phyloP scores from a whole-genome alignment of 192 early-diverging fungal species.

The Backusella mclennaniae region DNA sequence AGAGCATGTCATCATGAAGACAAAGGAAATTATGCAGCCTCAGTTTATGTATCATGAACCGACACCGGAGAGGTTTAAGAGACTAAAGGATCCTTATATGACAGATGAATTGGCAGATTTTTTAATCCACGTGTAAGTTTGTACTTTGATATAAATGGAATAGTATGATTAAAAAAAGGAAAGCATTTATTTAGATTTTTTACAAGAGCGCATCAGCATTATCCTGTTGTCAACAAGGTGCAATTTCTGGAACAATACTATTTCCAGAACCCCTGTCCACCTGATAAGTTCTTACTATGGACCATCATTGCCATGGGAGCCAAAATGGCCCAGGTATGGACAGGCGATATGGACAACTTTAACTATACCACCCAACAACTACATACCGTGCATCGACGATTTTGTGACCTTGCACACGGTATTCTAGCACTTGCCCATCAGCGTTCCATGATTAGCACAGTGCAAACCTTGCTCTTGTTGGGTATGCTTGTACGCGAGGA shows the following conservation, averaged over 20 bases:
- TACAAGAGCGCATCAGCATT: conserved; percentile 11
- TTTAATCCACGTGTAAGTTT: conserved; percentile 16
- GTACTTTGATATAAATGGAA: neutral
- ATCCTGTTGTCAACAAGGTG: conserved; percentile 28
- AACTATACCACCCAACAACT: neutral
- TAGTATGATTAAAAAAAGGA: neutral
- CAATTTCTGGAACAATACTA: conserved; percentile 27
- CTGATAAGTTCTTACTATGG: conserved; percentile 23
- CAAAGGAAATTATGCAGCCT: neutral
- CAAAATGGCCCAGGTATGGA: neutral
- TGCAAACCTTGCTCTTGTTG: conserved; percentile 66
- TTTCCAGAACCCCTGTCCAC: conserved; percentile 14
- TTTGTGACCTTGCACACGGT: conserved; percentile 44
- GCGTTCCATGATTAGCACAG: conserved; percentile 49
- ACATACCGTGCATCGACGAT: neutral
- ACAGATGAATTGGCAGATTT: conserved; percentile 19
- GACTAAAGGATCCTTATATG: conserved; percentile 6
- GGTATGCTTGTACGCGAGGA: conserved; percentile 40
- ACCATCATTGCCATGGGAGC: conserved; percentile 20
- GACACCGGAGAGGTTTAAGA: neutral
- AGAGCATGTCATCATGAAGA: conserved; percentile 30
- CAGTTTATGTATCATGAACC: neutral
- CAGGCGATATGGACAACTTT: neutral
- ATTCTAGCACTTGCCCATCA: conserved; percentile 61
- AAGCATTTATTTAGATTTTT: conserved; percentile 11